These are phyloP conservation scores for Collybia nuda DNA, from an alignment of 768 basidiomycete species.

Conservation along the genomic window DNA sequence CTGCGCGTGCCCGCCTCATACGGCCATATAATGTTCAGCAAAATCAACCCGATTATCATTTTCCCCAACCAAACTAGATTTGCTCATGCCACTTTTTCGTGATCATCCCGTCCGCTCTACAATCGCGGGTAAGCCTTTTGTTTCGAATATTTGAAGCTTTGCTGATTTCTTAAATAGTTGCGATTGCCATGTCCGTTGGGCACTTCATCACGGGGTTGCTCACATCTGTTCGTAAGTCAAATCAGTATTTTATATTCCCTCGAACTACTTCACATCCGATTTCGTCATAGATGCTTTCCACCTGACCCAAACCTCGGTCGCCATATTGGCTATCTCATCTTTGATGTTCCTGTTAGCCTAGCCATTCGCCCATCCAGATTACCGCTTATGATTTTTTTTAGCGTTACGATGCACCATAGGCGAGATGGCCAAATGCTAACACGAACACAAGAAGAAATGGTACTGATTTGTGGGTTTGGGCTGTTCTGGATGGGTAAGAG, in stretches of 20 bases:
- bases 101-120: slow-evolving; percentile 46
- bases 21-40: slow-evolving; percentile 7
- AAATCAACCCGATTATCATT: background rate
- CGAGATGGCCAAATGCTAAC: slow-evolving; percentile 60
- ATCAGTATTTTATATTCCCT: background rate
- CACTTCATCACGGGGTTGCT: slow-evolving; percentile 53
- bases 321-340: slow-evolving; percentile 63
- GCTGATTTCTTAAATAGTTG: slow-evolving; percentile 29
- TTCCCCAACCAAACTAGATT: slow-evolving; percentile 1
- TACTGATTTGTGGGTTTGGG: slow-evolving; percentile 70
- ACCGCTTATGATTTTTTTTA: slow-evolving; percentile 22
- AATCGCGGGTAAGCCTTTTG: slow-evolving; percentile 30
- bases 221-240: slow-evolving; percentile 42
- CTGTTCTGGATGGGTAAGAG: slow-evolving; percentile 75
- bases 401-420: slow-evolving; percentile 69
- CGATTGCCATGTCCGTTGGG: slow-evolving; percentile 45
- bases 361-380: background rate
- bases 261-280: background rate
- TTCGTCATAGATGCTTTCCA: slow-evolving; percentile 53
- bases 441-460: slow-evolving; percentile 70
- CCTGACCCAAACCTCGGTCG: slow-evolving; percentile 72
- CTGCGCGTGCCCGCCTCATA: slow-evolving; percentile 10
- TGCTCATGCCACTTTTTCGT: slow-evolving; percentile 47
- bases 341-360: slow-evolving; percentile 63
- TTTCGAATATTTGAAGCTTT: background rate